phyloP scores from a whole-genome alignment of 495 filamentous ascomycete genomes.

The Xylaria cubensis region DNA sequence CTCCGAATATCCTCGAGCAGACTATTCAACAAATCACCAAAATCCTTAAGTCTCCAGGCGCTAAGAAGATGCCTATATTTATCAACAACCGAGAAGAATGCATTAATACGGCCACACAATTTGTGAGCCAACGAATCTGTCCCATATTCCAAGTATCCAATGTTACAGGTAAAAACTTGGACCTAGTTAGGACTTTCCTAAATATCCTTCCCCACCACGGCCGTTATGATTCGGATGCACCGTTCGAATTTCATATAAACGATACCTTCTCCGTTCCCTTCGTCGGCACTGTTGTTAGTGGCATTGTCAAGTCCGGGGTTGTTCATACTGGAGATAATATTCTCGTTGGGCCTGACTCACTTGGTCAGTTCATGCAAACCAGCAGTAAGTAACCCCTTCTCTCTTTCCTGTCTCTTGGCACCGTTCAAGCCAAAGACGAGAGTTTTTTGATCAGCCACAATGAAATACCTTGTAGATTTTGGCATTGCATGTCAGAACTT shows the following conservation, averaged over 20 bases:
- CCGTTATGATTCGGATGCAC: slow-evolving; percentile 83
- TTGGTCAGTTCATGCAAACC: slow-evolving; percentile 91
- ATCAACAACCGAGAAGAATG: slow-evolving; percentile 91
- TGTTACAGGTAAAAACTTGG: slow-evolving; percentile 87
- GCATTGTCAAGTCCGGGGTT: slow-evolving; percentile 86
- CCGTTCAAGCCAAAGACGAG: not conserved
- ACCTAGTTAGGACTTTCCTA: slow-evolving; percentile 83
- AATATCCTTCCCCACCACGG: slow-evolving; percentile 97
- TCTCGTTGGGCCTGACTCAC: slow-evolving; percentile 86
- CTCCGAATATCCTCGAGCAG: slow-evolving; percentile 92
- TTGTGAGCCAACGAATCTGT: slow-evolving; percentile 93
- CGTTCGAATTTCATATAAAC: slow-evolving; percentile 96
- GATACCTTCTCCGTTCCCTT: slow-evolving; percentile 99
- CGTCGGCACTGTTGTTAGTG: slow-evolving; percentile 93
- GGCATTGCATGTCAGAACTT: not conserved
- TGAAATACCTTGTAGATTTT: not conserved
- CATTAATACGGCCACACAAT: slow-evolving; percentile 94
- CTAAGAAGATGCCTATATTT: slow-evolving; percentile 96
- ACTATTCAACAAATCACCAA: slow-evolving; percentile 90
- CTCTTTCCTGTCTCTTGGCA: not conserved
- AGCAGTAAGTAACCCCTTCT: slow-evolving; percentile 48
- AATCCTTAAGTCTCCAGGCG: slow-evolving; percentile 92
- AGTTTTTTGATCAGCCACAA: not conserved
- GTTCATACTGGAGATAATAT: slow-evolving; percentile 91
- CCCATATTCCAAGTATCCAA: slow-evolving; percentile 98